Percentiles rank a stretch among this genome's conserved stretches.
These are phyloP conservation scores for Myriangium duriaei DNA, from an alignment of 2,329 filamentous ascomycete species.

Conservation along the genomic window DNA sequence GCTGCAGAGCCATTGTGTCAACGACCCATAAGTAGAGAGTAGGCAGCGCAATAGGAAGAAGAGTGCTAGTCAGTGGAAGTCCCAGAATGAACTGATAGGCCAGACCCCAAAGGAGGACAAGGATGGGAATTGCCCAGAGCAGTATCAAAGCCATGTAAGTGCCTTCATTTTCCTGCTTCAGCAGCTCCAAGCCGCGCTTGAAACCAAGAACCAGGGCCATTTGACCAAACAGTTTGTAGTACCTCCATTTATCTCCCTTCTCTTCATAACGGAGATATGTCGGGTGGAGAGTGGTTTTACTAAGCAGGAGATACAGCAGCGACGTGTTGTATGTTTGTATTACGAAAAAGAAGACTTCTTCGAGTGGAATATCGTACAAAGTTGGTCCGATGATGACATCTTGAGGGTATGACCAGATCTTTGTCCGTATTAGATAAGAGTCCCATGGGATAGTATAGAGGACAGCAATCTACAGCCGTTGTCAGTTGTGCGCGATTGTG, in stretches of 20 bases:
- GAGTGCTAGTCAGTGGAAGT: constrained; percentile 45
- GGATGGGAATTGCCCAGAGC: constrained; percentile 54
- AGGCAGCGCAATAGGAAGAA: constrained; percentile 48
- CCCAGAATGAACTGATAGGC: constrained; percentile 51
- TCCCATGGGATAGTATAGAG: constrained; percentile 63
- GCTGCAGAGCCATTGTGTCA: constrained; percentile 52
- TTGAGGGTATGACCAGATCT: constrained; percentile 59
- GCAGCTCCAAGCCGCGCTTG: constrained; percentile 32
- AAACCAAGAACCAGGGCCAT: constrained; percentile 33
- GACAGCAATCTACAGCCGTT: constrained; percentile 43
- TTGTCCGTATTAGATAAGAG: constrained; percentile 55
- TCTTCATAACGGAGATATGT: constrained; percentile 36
- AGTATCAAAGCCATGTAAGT: constrained; percentile 61
- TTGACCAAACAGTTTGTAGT: constrained; percentile 39
- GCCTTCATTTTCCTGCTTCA: constrained; percentile 35
- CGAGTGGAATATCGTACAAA: constrained; percentile 52
- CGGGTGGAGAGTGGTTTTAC: constrained; percentile 48
- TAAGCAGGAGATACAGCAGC: constrained; percentile 54
- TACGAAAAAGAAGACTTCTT: constrained; percentile 67
- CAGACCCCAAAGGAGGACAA: constrained; percentile 50
- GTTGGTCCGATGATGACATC: constrained; percentile 51
- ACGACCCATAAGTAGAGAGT: constrained; percentile 62
- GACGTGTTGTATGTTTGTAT: constrained; percentile 65
- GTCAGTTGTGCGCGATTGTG: constrained; percentile 20
- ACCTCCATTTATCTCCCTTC: constrained; percentile 25